Conservation (phyloP, 2,329 filamentous ascomycete species). For the Dactylellina sp. region DNA sequence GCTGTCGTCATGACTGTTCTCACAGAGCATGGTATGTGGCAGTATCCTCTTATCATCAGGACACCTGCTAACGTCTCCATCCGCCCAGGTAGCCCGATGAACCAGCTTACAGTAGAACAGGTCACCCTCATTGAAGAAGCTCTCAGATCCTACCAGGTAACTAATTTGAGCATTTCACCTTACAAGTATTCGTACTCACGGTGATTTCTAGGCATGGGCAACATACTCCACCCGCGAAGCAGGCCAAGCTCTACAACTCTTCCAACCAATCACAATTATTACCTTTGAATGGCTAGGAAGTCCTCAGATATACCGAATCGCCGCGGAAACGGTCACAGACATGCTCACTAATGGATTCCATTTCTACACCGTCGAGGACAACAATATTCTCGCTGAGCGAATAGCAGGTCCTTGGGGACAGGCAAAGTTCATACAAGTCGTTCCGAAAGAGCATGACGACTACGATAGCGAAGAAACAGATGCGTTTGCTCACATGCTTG, state of each 20-base stretch:
- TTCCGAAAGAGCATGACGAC: conserved; percentile 73
- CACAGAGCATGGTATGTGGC: conserved; percentile 50
- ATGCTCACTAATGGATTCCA: conserved; percentile 73
- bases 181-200: conserved; percentile 13
- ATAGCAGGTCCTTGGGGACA: conserved; percentile 73
- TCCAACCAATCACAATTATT: conserved; percentile 51
- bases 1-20: conserved; percentile 56
- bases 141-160: conserved; percentile 73
- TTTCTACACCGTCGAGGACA: conserved; percentile 73
- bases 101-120: conserved; percentile 45
- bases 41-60: background rate
- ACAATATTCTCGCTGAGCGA: conserved; percentile 70
- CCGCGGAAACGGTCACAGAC: conserved; percentile 65
- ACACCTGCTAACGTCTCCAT: conserved; percentile 33
- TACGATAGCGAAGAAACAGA: conserved; percentile 66
- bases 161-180: conserved; percentile 59
- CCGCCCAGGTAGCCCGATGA: conserved; percentile 55
- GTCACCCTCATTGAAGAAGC: conserved; percentile 67
- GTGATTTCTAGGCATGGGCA: conserved; percentile 73
- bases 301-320: conserved; percentile 68
- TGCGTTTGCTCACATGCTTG: conserved; percentile 75
- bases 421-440: conserved; percentile 69
- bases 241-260: conserved; percentile 44
- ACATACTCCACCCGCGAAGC: conserved; percentile 70
- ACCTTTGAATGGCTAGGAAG: conserved; percentile 68